Evolutionary conservation across 768 basidiomycete species (phyloP).

Genomic region (Chalciporus sphaerocephalus): DNA sequence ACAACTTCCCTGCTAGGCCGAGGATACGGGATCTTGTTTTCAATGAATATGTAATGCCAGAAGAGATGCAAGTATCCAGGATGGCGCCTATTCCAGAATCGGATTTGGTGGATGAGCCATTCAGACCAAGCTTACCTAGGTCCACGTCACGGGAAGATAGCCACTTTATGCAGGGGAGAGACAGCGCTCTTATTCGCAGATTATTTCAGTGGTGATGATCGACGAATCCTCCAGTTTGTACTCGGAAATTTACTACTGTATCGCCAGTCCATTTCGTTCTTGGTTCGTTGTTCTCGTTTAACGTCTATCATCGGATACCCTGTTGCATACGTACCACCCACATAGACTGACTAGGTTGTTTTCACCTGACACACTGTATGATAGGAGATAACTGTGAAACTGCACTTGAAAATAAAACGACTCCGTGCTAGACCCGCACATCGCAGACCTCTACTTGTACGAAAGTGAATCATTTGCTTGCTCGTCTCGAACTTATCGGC

Average conservation of each 20-base stretch:
- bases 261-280: constrained; percentile 20
- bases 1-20: constrained; percentile 55
- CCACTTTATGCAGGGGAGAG: constrained; percentile 32
- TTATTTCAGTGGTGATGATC: constrained; percentile 45
- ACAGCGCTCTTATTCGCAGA: constrained; percentile 46
- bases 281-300: constrained; percentile 27
- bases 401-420: neutral
- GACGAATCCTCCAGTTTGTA: constrained; percentile 14
- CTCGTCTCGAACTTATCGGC: no score
- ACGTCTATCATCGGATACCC: constrained; percentile 32
- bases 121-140: constrained; percentile 29
- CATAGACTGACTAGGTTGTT: constrained; percentile 25
- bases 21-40: constrained; percentile 54
- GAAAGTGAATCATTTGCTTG: no score
- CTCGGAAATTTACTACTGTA: constrained; percentile 26
- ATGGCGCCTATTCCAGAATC: constrained; percentile 49
- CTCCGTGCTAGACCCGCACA: neutral
- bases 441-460: no score
- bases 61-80: constrained; percentile 67
- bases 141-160: constrained; percentile 31
- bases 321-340: constrained; percentile 35
- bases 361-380: constrained; percentile 25
- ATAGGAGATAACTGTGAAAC: constrained; percentile 15
- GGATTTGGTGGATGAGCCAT: constrained; percentile 41
- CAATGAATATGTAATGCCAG: constrained; percentile 59